phyloP scores from a whole-genome alignment of 1,139 yeast species.

The Geotrichum cucujoidarum region DNA sequence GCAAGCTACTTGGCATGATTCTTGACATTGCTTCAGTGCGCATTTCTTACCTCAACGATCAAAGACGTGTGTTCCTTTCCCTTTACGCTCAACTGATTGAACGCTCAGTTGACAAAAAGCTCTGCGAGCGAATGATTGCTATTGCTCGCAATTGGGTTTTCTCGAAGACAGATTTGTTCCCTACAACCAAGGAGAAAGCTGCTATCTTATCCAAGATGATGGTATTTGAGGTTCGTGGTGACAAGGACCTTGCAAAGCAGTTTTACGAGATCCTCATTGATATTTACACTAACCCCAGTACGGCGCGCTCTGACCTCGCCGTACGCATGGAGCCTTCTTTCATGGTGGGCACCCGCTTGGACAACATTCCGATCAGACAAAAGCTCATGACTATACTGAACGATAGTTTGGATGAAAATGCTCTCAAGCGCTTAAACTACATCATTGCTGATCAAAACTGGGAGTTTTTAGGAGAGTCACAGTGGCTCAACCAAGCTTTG shows the following conservation, averaged over 20 bases:
- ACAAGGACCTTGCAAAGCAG: conserved; percentile 68
- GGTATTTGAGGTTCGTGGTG: conserved; percentile 85
- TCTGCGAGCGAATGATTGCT: conserved; percentile 68
- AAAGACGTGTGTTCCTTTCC: conserved; percentile 80
- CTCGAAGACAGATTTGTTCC: conserved; percentile 75
- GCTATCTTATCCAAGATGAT: conserved; percentile 92
- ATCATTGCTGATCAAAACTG: conserved; percentile 91
- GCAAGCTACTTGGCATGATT: conserved; percentile 68
- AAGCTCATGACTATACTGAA: conserved; percentile 77
- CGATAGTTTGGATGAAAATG: conserved; percentile 72
- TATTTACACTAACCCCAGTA: conserved; percentile 75
- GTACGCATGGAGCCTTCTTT: conserved; percentile 97
- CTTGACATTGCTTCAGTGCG: conserved; percentile 74
- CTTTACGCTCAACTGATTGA: conserved; percentile 87
- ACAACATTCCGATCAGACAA: conserved; percentile 69
- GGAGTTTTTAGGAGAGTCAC: conserved; percentile 90
- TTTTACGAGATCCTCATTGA: conserved; percentile 85
- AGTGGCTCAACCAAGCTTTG: conserved; percentile 92
- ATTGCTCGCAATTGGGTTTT: conserved; percentile 90
- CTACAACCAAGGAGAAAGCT: conserved; percentile 94
- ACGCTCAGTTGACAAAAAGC: conserved; percentile 71
- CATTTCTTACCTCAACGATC: conserved; percentile 83
- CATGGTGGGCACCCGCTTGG: conserved; percentile 83
- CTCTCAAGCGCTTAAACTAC: conserved; percentile 75
- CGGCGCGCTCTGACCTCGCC: conserved; percentile 83